A percentile compares a stretch with the other conserved stretches of the same genome.
Evolutionary conservation across 257 asterid species (phyloP).

Genomic region (Apocynum venetum): DNA sequence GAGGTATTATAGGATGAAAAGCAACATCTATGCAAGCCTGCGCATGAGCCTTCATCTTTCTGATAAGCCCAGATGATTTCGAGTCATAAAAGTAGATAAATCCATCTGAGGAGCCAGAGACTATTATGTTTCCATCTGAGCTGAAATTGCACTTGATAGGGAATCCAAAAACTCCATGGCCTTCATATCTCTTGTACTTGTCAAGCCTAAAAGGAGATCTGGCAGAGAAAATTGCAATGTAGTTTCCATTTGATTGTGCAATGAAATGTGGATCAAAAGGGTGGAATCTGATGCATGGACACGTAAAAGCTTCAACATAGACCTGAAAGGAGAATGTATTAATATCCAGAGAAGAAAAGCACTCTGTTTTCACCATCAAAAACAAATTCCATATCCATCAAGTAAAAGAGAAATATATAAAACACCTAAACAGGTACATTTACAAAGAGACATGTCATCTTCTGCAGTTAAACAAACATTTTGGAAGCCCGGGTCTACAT

Average conservation of each 20-base stretch:
- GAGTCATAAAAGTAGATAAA: slow-evolving; percentile 61
- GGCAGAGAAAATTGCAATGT: slow-evolving; percentile 75
- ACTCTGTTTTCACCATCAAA: background rate
- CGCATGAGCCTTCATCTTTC: slow-evolving; percentile 53
- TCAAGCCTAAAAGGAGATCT: slow-evolving; percentile 70
- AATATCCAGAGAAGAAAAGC: background rate
- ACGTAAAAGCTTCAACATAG: slow-evolving; percentile 83
- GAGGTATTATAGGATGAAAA: slow-evolving; percentile 64
- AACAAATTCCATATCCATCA: background rate
- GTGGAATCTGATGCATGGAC: slow-evolving; percentile 72
- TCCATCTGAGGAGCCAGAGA: slow-evolving; percentile 86
- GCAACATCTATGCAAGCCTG: slow-evolving; percentile 70
- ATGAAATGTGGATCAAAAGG: slow-evolving; percentile 76
- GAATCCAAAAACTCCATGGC: slow-evolving; percentile 84
- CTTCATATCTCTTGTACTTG: slow-evolving; percentile 68
- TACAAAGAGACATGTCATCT: background rate
- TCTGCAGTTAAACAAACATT: background rate
- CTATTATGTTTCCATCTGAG: slow-evolving; percentile 52
- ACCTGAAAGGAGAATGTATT: slow-evolving; percentile 40
- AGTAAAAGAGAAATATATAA: background rate
- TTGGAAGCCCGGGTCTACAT: background rate
- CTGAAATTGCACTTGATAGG: slow-evolving; percentile 88
- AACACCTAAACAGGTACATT: background rate
- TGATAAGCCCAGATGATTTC: slow-evolving; percentile 51
- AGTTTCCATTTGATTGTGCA: slow-evolving; percentile 93